Base-by-base conservation (phyloP, 2,329 filamentous ascomycete species). In the Xylaria sp. region DNA sequence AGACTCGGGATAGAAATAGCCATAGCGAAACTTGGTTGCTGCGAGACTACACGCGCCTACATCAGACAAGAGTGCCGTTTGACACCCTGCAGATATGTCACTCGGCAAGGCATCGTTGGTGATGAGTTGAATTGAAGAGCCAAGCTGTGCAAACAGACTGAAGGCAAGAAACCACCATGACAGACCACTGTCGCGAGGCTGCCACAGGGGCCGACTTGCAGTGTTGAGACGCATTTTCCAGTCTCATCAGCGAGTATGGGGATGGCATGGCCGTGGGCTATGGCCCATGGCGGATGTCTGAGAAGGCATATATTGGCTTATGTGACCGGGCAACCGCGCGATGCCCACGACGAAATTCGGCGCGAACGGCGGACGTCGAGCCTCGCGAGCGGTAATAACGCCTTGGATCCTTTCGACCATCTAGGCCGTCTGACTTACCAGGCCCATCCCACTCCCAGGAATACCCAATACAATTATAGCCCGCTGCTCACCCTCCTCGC, bases 1-100 rank as follows among this genome's bases (percentile, higher is more conserved):
- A 8, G 32, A 45, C 34, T 62, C 50, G 8, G 59, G 47, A n/a
- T 62, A 62, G 32, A 54, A 62, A 48, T 45, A 54, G 48, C 59
- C 59, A 19, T 62, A 54, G 4, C 59, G 48, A 19, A 62, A 34
- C 42, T 36, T 36, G 2, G 57, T 34, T 2, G 30, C 57, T 1
- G 17, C 2, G 2, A 36, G 30, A 21, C 14, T n/a, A 19, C 48
- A 54, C 39, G 4, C 39, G 14, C 30, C 59, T 2, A 62, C 59
- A 24, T 62, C 59, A 12, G 50, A n/a, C 7, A 30, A 30, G 11
- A 62, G 30, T 5, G 59, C 59, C 17, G 7, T 42, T 17, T 12
- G 11, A 24, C 59, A 62, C 7, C 19, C 32, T 19, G 3, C 9
- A 11, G 59, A 54, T 32, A 62, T 6, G 30, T 21, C 50, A 6